Evolutionary conservation across 108 stramenopile genomes (phyloP), one percentile per base, ranked within the genome.

Genomic region (Nitzschia sp.): DNA sequence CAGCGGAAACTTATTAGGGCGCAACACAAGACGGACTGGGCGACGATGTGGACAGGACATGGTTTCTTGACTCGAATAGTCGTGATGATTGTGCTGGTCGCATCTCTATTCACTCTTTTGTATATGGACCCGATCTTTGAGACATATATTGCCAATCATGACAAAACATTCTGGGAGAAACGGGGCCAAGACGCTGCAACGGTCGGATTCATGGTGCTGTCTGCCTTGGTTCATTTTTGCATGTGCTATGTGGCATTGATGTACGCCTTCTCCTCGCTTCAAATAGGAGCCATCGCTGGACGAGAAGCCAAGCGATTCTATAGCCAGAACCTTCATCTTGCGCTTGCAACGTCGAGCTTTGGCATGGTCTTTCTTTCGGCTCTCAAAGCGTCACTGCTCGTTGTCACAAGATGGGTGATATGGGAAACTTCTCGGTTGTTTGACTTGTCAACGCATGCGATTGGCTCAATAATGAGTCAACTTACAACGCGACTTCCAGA

Each of bases 261-360:
- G 30, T 85, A 85, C 38, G 73, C 77, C 22, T 85, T 85, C 45
- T 59, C 56, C 2, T 58, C 79, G 1, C 46, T 85, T 26, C 79
- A 85, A 55, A 41, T 85, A 19, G 84, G 84, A 16, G 34, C 45
- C 45, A 80, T 80, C 28, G 62, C 84, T 19, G 84, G 84, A 16
- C 36, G 45, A 29, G 65, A 77, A 56, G 69, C 76, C 17, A 69
- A 68, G 47, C 33, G 50, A 27, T 85, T 72, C 57, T 85, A 80
- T 73, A 72, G 76, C 48, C 52, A 71, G n/a, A 63, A 76, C 23
- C 69, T 80, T 0, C 76, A 75, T 26, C 29, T 72, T 1, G 59
- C 48, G 11, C 69, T 78, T n/a, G 73, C 67, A 1, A 36, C 53
- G 6, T n/a, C 64, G 0, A 80, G 75, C 17, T 45, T 19, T 1